These are phyloP conservation scores for Backusella luteola DNA, from an alignment of 192 early-diverging fungal species.

Conservation along the genomic window DNA sequence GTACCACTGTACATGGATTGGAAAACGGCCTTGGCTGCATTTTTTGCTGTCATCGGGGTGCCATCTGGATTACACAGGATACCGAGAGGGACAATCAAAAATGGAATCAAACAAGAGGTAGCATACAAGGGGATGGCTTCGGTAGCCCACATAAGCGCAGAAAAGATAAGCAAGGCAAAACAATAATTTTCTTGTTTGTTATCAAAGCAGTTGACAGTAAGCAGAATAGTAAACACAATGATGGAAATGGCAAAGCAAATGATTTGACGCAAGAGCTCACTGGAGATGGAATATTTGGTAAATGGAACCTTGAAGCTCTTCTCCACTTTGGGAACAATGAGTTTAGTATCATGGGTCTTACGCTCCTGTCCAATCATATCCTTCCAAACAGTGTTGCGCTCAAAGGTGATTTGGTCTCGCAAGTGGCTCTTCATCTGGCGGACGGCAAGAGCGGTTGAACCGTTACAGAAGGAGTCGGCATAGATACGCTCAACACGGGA, in stretches of 20 bases:
- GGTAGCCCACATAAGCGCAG: conserved; percentile 85
- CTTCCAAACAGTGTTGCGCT: conserved; percentile 75
- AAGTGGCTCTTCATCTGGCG: conserved; percentile 60
- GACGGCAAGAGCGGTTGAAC: conserved; percentile 47
- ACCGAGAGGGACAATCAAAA: conserved; percentile 60
- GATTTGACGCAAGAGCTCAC: conserved; percentile 13
- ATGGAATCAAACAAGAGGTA: conserved; percentile 66
- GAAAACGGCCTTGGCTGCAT: conserved; percentile 64
- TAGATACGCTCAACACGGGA: conserved; percentile 54
- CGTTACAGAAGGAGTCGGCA: conserved; percentile 55
- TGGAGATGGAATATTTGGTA: conserved; percentile 11
- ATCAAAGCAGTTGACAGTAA: conserved; percentile 62
- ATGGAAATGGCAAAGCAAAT: conserved; percentile 49
- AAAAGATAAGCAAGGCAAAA: conserved; percentile 82
- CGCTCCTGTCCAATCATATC: conserved; percentile 72
- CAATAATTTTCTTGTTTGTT: conserved; percentile 77
- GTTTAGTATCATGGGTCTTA: conserved; percentile 39
- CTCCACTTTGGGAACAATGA: conserved; percentile 29
- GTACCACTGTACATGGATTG: conserved; percentile 73
- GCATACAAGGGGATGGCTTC: conserved; percentile 75
- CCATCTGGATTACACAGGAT: conserved; percentile 56
- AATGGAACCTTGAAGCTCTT: conserved; percentile 27
- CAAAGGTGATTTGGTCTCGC: conserved; percentile 66
- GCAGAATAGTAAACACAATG: conserved; percentile 55
- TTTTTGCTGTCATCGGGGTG: conserved; percentile 32